These are phyloP conservation scores for Aspergillus puulaauensis DNA, from an alignment of 2,329 filamentous ascomycete species.

Conservation along the genomic window DNA sequence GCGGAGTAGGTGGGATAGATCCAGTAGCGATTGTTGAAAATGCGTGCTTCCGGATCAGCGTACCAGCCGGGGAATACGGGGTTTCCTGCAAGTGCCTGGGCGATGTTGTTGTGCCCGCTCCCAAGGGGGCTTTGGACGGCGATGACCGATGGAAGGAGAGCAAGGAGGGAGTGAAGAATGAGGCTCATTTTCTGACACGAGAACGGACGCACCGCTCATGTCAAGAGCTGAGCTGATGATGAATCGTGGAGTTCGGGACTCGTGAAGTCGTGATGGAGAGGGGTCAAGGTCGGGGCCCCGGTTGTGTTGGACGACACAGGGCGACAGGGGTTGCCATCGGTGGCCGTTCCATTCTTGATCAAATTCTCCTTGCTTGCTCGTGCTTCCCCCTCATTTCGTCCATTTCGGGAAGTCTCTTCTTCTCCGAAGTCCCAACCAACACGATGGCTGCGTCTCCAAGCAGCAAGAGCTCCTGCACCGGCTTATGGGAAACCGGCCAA, in stretches of 20 bases:
- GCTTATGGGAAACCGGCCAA: not conserved
- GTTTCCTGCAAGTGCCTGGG: constrained; percentile 30
- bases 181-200: not conserved
- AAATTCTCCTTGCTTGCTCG: not conserved
- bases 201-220: not conserved
- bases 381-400: not conserved
- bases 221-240: not conserved
- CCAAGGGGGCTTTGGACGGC: constrained; percentile 2
- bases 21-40: constrained; percentile 49
- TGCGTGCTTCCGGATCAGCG: constrained; percentile 51
- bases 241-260: not conserved
- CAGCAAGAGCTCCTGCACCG: not conserved
- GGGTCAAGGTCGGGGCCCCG: not conserved
- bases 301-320: no score
- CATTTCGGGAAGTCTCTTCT: not conserved
- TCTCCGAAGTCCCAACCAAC: not conserved
- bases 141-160: not conserved
- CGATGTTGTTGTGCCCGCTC: not conserved
- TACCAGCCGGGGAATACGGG: constrained; percentile 53
- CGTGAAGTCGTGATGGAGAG: not conserved
- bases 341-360: no score
- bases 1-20: constrained; percentile 50
- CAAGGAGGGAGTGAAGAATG: not conserved
- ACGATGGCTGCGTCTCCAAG: not conserved
- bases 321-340: no score